Conservation (phyloP, 2,329 filamentous ascomycete genomes). For the Exophiala phaeomuriformis region DNA sequence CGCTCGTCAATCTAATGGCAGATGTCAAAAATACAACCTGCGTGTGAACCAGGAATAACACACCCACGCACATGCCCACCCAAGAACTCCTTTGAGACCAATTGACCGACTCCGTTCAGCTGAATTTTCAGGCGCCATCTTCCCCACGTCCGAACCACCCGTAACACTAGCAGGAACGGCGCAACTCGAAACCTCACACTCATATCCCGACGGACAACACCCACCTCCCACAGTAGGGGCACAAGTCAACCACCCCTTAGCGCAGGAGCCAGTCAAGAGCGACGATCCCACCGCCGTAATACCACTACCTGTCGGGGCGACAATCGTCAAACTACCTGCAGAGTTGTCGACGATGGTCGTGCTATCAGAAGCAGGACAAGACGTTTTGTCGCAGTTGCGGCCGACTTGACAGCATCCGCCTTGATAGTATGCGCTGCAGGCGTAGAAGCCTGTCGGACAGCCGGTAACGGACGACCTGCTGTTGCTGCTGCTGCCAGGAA, state of each 20-base stretch:
- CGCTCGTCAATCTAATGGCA: too few relatives aligned
- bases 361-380: conserved; percentile 58
- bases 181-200: conserved; percentile 66
- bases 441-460: conserved; percentile 88
- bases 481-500: conserved; percentile 28
- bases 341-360: conserved; percentile 53
- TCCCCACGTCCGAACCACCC: conserved; percentile 40
- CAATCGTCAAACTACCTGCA: conserved; percentile 57
- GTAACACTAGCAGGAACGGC: conserved; percentile 41
- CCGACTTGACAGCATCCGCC: conserved; percentile 87
- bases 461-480: conserved; percentile 36
- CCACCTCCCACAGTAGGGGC: conserved; percentile 60
- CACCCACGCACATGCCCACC: too few relatives aligned
- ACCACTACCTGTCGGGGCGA: conserved; percentile 49
- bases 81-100: too few relatives aligned
- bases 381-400: conserved; percentile 72
- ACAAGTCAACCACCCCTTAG: conserved; percentile 71
- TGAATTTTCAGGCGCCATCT: conserved; percentile 29
- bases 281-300: conserved; percentile 31
- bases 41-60: too few relatives aligned
- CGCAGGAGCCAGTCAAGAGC: conserved; percentile 50
- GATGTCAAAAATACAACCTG: too few relatives aligned
- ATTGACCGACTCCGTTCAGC: too few relatives aligned
- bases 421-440: conserved; percentile 70
- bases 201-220: conserved; percentile 74